Base-by-base conservation (phyloP, 2,329 filamentous ascomycete genomes). In the Talaromyces sp. region DNA sequence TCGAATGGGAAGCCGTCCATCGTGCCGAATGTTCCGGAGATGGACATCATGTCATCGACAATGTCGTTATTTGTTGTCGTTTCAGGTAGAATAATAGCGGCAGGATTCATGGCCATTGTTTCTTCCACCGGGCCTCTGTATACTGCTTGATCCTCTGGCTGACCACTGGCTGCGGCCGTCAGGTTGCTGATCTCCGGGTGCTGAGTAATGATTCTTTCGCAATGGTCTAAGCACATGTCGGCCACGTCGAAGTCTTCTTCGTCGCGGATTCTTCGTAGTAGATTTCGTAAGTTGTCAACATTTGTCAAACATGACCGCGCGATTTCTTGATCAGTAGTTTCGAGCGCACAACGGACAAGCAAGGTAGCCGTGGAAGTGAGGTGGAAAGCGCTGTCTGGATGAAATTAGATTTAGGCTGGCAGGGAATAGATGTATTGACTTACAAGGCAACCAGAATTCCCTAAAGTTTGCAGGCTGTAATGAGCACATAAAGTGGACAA, bases 181-280 rank as follows among this genome's bases (percentile, higher is more conserved):
- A 62, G 45, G 16, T 41, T 66, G 61, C 64, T 66, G 54, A 65
- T 67, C 4, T 72, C 74, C 5, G 77, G 76, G 33, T 79, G 77
- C 49, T 78, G 73, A 71, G 75, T 78, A 68, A 81, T 73, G 61
- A 82, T 79, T 33, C 75, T 74, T 65, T 82, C 80, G 70, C 80
- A 81, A 69, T 81, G 78, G 47, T 85, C 82, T 3, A 86, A 73
- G 52, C 82, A 85, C 72, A 84, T 85, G 58, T 83, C 81, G 8
- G 83, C 83, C 9, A 86, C 78, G 67, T 86, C 84, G 84, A 84
- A 86, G 59, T 83, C 80, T 69, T 83, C 81, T 60, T 83, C 80
- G 35, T 81, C 80, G 14, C 79, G 76, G 24, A 82, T 81, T 56
- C 78, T 75, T 47, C 81, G 80, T 8, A 85, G 78, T 37, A 82